Conservation (phyloP, 108 stramenopile species). For the Nitzschia palea region DNA sequence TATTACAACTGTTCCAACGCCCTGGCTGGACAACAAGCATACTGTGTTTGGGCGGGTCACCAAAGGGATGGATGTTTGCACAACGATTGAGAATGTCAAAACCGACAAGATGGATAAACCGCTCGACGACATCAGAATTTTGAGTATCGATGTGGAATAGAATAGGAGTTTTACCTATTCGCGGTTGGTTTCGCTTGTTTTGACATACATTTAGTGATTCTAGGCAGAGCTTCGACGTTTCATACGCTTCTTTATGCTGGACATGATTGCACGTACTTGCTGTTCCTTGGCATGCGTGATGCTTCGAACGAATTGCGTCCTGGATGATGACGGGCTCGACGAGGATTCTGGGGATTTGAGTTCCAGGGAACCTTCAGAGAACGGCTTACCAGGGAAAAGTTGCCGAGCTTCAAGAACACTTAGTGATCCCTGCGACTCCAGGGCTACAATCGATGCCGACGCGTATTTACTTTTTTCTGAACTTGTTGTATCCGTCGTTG, state of each 20-base stretch:
- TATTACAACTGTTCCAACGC: constrained; percentile 92
- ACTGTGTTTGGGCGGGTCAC: constrained; percentile 97
- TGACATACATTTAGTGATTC: not conserved
- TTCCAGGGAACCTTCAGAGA: not conserved
- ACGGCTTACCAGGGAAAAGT: not conserved
- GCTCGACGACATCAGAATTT: constrained; percentile 87
- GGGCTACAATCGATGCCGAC: not conserved
- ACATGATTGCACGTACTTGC: constrained; percentile 3
- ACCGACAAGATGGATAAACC: constrained; percentile 96
- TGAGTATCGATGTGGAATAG: constrained; percentile 84
- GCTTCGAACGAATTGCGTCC: not conserved
- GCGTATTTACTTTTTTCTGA: not conserved
- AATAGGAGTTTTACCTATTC: not conserved
- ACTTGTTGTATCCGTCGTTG: not conserved
- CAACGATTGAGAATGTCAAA: constrained; percentile 89
- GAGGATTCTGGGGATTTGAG: not conserved
- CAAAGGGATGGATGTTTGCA: constrained; percentile 94
- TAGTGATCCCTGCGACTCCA: not conserved
- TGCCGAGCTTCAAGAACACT: constrained; percentile 2
- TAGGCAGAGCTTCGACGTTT: not conserved
- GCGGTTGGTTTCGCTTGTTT: no score
- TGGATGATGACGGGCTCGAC: not conserved
- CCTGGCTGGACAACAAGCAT: constrained; percentile 96
- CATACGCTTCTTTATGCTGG: constrained; percentile 4
- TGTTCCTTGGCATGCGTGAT: not conserved